These are phyloP conservation scores for Penicillium lividum DNA, from an alignment of 495 filamentous ascomycete species.

Conservation along the genomic window DNA sequence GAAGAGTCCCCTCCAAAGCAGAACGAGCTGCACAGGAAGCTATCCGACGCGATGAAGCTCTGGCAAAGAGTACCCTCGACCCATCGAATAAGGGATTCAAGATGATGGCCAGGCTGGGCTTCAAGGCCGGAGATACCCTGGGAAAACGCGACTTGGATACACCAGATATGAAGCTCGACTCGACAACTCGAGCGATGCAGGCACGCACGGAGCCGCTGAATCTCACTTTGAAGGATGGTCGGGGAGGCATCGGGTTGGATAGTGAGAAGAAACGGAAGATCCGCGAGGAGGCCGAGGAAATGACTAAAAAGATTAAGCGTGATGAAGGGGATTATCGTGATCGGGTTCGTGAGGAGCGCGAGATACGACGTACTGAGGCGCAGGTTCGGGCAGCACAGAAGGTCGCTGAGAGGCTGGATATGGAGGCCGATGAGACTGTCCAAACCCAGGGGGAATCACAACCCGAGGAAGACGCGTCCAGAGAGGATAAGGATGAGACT, in stretches of 20 bases:
- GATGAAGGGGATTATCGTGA: constrained; percentile 77
- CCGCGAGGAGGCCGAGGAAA: constrained; percentile 59
- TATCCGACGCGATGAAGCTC: constrained; percentile 69
- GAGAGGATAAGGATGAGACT: background rate
- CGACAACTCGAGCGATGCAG: constrained; percentile 15
- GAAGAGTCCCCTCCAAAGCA: constrained; percentile 67
- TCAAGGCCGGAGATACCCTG: constrained; percentile 68
- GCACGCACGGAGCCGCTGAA: constrained; percentile 64
- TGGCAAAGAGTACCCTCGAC: constrained; percentile 66
- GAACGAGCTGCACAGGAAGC: constrained; percentile 72
- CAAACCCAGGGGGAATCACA: constrained; percentile 1
- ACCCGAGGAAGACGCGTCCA: background rate
- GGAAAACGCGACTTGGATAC: constrained; percentile 50
- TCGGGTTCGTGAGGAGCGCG: constrained; percentile 68
- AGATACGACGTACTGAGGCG: constrained; percentile 66
- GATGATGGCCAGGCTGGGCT: constrained; percentile 98
- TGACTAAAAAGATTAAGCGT: constrained; percentile 63
- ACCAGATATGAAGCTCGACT: constrained; percentile 3
- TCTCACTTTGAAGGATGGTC: constrained; percentile 71
- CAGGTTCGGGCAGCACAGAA: constrained; percentile 75
- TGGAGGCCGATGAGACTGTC: constrained; percentile 27
- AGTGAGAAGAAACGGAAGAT: constrained; percentile 81
- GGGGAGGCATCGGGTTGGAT: constrained; percentile 84
- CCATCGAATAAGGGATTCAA: constrained; percentile 76
- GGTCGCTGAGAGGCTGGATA: constrained; percentile 67